Conservation (phyloP, 768 basidiomycete genomes). For the Boletus vinaceobasis region DNA sequence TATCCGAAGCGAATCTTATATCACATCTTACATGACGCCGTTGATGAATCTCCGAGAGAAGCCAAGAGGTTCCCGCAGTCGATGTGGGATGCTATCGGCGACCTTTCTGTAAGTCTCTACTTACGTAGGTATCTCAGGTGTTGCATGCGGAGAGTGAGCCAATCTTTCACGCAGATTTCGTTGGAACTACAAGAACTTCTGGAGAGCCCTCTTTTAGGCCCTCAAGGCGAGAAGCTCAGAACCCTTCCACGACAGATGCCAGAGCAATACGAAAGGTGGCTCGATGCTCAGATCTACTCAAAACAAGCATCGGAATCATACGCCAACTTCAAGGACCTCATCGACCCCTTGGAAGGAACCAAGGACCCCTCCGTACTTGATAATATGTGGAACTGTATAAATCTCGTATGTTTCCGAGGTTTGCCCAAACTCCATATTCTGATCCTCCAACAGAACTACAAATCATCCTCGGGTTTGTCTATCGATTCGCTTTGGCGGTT, state of each 20-base stretch:
- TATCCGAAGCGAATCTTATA: constrained; percentile 68
- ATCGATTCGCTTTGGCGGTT: constrained; percentile 67
- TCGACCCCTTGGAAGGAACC: constrained; percentile 58
- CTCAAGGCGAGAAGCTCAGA: constrained; percentile 54
- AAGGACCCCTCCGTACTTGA: constrained; percentile 48
- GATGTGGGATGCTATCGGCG: constrained; percentile 79
- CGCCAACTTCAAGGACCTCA: constrained; percentile 50
- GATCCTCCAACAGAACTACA: constrained; percentile 53
- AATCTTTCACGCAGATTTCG: constrained; percentile 42
- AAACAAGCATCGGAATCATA: constrained; percentile 50
- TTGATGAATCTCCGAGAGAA: constrained; percentile 70
- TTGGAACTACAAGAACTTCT: constrained; percentile 66
- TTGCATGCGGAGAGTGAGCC: neutral
- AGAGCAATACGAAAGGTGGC: constrained; percentile 61
- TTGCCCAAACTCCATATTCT: neutral
- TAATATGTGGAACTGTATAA: constrained; percentile 62
- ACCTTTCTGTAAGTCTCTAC: constrained; percentile 60
- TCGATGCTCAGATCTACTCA: constrained; percentile 65
- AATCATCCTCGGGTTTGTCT: constrained; percentile 44
- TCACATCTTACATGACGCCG: constrained; percentile 64
- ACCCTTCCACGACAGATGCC: constrained; percentile 50
- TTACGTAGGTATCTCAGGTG: constrained; percentile 40
- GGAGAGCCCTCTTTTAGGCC: constrained; percentile 56
- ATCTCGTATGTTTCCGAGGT: constrained; percentile 42
- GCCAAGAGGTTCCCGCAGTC: constrained; percentile 74